Conservation (phyloP, 371 early-diverging fungal genomes). For the Syncephalastrum monosporum region DNA sequence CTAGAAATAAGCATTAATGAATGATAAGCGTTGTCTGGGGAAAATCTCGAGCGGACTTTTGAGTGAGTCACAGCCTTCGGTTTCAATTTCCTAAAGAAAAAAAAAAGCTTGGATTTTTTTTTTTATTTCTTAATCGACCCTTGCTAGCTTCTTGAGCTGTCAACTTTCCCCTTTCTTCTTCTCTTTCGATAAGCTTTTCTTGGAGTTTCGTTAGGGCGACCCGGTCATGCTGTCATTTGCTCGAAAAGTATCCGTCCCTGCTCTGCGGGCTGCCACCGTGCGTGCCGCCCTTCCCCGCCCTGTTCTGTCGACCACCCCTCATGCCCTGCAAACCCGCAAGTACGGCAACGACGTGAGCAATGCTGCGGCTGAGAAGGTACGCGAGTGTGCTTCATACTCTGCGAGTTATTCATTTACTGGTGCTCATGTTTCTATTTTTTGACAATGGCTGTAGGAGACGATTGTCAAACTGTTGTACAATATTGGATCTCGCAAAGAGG, state of each 20-base stretch:
- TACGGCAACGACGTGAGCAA: conserved; percentile 22
- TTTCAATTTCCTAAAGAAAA: too few species aligned
- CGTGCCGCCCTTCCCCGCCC: conserved; percentile 15
- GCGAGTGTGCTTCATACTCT: background rate
- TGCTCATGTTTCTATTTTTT: background rate
- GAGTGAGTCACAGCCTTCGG: too few species aligned
- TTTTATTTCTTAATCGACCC: too few species aligned
- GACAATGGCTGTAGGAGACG: conserved; percentile 71
- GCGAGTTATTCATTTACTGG: background rate
- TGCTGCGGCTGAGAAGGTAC: conserved; percentile 44
- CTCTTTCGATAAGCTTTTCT: too few species aligned
- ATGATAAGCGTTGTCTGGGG: too few species aligned
- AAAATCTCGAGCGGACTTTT: too few species aligned
- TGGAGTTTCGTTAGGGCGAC: too few species aligned
- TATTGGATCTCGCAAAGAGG: conserved; percentile 97
- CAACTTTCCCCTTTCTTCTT: too few species aligned
- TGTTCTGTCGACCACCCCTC: conserved; percentile 11
- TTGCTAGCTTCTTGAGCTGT: too few species aligned
- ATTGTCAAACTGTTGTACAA: conserved; percentile 96
- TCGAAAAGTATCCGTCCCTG: conserved; percentile 27
- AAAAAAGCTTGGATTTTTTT: too few species aligned
- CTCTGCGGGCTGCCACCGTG: conserved; percentile 18
- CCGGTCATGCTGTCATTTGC: conserved; percentile 32
- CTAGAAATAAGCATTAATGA: too few species aligned
- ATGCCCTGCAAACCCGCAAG: conserved; percentile 11